phyloP scores from a whole-genome alignment of 1,284 basidiomycete genomes.

The Erythrobasidium hasegawianum region DNA sequence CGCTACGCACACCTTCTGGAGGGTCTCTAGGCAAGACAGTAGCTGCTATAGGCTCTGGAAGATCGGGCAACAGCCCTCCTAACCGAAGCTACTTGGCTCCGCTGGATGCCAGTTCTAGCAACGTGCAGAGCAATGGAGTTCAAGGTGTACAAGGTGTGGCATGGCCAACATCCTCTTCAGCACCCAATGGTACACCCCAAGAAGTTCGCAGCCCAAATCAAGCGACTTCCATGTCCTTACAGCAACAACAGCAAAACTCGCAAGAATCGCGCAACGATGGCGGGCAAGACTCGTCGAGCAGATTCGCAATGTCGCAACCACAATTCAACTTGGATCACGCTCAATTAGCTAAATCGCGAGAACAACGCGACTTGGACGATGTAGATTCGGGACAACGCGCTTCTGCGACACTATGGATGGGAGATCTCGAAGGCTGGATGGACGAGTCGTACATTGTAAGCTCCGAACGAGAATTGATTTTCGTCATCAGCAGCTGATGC shows the following conservation, averaged over 20 bases:
- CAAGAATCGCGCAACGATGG: neutral
- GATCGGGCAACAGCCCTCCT: conserved; percentile 23
- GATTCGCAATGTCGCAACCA: conserved; percentile 11
- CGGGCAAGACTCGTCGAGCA: neutral
- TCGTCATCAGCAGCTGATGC: conserved; percentile 80
- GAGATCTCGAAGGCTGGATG: conserved; percentile 61
- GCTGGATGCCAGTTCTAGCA: conserved; percentile 7
- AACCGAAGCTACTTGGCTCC: conserved; percentile 13
- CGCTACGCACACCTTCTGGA: conserved; percentile 2
- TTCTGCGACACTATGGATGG: conserved; percentile 36
- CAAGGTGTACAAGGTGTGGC: conserved; percentile 9
- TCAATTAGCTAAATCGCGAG: conserved; percentile 28
- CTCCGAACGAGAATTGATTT: neutral
- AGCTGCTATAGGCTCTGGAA: conserved; percentile 29
- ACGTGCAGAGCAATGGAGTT: neutral
- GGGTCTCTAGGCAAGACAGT: neutral
- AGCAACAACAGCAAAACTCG: conserved; percentile 5
- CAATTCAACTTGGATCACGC: conserved; percentile 34
- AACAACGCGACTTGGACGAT: conserved; percentile 32
- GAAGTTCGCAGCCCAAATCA: neutral
- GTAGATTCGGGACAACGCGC: conserved; percentile 32
- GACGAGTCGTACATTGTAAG: conserved; percentile 79
- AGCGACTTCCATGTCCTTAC: neutral
- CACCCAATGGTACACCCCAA: neutral
- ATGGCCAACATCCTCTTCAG: conserved; percentile 25